Base-by-base conservation (phyloP, 2,329 filamentous ascomycete species). In the Dactylellina leptospora region DNA sequence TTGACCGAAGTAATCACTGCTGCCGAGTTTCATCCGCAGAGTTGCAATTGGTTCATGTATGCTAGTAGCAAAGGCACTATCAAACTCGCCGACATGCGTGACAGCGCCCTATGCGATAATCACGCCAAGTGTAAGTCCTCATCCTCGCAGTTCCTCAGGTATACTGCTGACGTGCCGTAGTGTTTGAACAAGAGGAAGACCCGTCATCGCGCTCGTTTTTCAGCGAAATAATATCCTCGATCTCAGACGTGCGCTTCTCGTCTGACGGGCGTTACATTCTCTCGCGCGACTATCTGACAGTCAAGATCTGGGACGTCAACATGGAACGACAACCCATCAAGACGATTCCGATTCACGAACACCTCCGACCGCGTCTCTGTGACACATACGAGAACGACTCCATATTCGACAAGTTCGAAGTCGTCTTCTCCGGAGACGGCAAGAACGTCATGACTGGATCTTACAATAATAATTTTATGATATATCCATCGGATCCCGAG, bases 381-480 rank as follows among this genome's bases (percentile, higher is more conserved):
- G 95, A 99, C 79, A 99, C 95, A 1, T 99, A 99, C 78, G 95
- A 99, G 82, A 99, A 99, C 78, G 95, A 99, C 79, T 96, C 92
- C 80, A 99, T 99, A 79, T 99, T 99, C 79, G 95, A 99, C 86
- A 99, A 99, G 81, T 99, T 99, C 76, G 95, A 99, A 82, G 95
- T 99, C 42, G 93, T 97, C 56, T 99, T 99, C 83, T 97, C 93
- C 1, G 95, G 95, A 22, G 93, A 97, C 80, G 92, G 92, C 38
- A 96, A 96, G 85, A 97, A 99, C 77, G 95, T 97, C 75, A 99
- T 99, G 95, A 99, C 95, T 4, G 95, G 95, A 77, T 97, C 92
- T 79, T 99, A 99, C 84, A 99, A 99, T 85, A 99, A 99, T 84
- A 99, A 99, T 83, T 97, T 99, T 84, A 99, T 99, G 95, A 99